Base-by-base conservation (phyloP, 1,139 yeast genomes). In the Pneumocystis jirovecii region DNA sequence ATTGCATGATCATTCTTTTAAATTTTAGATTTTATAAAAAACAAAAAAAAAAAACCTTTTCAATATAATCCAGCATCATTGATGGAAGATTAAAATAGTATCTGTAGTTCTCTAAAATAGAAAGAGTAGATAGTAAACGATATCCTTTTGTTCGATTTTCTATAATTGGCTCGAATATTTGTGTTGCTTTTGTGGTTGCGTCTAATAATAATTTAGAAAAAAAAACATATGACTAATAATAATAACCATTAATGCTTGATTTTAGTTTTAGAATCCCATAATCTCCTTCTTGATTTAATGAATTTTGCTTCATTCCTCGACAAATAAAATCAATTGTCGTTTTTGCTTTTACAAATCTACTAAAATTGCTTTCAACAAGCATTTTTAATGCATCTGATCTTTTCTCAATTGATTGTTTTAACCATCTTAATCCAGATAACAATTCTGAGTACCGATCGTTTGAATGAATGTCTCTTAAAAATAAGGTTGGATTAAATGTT, bases 271-370 rank as follows among this genome's bases (percentile, higher is more conserved):
- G 70, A 44, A 76, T 69, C 3, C 78, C 77, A 73, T 75, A 76
- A 19, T 72, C 74, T 12, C 73, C 69, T 31, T 77, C 80, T 39
- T 78, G 76, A 61, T 70, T 71, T 65, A 79, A 65, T n/a, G 64
- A 67, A 40, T 66, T 69, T 12, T 59, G 64, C 50, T 63, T 65
- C 69, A 84, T 82, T 68, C 82, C 84, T 35, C 75, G 76, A 68
- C 83, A 80, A 2, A 85, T 83, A 42, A 80, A 79, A 71, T 85
- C 90, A 31, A 86, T 74, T 12, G 82, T 77, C 21, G 86, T 82
- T 74, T 93, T 93, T 65, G 91, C 84, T 70, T 84, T 83, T 63
- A 91, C 87, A 70, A 90, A 89, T 70, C 83, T 81, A 65, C 84
- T 82, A 72, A 85, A 90, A 73, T 91, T 93, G 34, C 82, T 80